Base-by-base conservation (phyloP, 2,329 filamentous ascomycete genomes). In the Talaromyces sp. region DNA sequence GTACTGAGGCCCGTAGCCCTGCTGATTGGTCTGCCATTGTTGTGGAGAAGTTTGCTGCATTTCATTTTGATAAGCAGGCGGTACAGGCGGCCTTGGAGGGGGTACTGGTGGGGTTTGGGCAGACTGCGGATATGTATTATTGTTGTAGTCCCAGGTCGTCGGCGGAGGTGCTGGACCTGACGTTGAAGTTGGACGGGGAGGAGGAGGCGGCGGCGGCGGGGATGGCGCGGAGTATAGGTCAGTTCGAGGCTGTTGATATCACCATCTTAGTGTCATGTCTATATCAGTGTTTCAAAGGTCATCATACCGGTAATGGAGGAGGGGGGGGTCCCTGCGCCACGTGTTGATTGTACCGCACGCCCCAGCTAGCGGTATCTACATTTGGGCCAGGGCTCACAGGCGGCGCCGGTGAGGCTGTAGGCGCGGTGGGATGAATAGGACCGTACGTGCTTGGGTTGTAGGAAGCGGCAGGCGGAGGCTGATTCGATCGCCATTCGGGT, bases 11-110 rank as follows among this genome's bases (percentile, higher is more conserved):
- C 68, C 70, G n/a, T 72, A 69, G 33, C 45, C 66, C 65, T 71
- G 70, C 60, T 71, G 69, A 27, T 61, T 66, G 65, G 71, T 68
- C 60, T 75, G 70, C 71, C 68, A 70, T 67, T 63, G 59, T 64
- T 71, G 69, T 67, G 69, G 71, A 37, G 69, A 70, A 37, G 37
- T 62, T 17, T 72, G 71, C 37, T 74, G 72, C 27, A 70, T 65
- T 61, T 72, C 70, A 61, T 70, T 68, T 57, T 79, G 75, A 68
- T 81, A 79, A 39, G 69, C 73, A 7, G 73, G 72, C 27, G 79
- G 80, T 47, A 79, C 70, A 31, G 78, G 78, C n/a, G 79, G 78
- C 1, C 77, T 79, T n/a, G 74, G 75, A 15, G 78, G 77, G 17
- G 79, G 58, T n/a, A 19, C 33, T 25, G 66, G 63, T 61, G 63